These are phyloP conservation scores for Cordyceps javanica DNA, from an alignment of 2,329 filamentous ascomycete species.

Conservation along the genomic window DNA sequence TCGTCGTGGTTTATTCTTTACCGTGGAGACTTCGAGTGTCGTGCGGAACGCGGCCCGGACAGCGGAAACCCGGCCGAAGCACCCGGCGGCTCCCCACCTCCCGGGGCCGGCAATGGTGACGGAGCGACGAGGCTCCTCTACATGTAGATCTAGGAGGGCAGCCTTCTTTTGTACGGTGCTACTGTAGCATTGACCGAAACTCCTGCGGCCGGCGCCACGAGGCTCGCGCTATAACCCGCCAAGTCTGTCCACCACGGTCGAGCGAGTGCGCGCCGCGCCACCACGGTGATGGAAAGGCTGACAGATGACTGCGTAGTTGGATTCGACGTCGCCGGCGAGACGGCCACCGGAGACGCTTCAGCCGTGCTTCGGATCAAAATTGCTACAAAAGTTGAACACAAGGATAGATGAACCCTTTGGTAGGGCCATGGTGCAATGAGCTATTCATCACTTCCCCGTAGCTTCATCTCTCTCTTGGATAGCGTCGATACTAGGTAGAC, in stretches of 20 bases:
- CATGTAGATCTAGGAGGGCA: too few species aligned
- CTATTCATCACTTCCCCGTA: neutral
- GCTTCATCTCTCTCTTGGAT: neutral
- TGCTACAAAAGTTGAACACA: neutral
- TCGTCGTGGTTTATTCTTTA: neutral
- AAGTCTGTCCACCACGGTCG: too few species aligned
- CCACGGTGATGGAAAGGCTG: neutral
- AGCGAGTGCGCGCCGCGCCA: neutral
- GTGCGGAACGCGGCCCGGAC: neutral
- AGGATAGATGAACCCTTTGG: neutral
- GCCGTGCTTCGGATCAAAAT: too few species aligned
- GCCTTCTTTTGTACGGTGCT: too few species aligned
- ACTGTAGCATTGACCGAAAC: too few species aligned
- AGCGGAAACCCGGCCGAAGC: neutral
- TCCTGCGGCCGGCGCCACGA: too few species aligned
- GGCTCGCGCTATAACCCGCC: too few species aligned
- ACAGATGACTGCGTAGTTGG: too few species aligned
- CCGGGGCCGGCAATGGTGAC: neutral
- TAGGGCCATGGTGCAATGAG: neutral
- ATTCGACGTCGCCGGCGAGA: too few species aligned
- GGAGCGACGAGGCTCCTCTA: too few species aligned
- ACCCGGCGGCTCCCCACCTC: neutral
- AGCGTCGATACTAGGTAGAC: neutral
- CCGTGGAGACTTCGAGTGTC: neutral
- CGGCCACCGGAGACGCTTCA: too few species aligned